phyloP scores from a whole-genome alignment of 2,329 filamentous ascomycete species.

The Albifimbria verrucaria region DNA sequence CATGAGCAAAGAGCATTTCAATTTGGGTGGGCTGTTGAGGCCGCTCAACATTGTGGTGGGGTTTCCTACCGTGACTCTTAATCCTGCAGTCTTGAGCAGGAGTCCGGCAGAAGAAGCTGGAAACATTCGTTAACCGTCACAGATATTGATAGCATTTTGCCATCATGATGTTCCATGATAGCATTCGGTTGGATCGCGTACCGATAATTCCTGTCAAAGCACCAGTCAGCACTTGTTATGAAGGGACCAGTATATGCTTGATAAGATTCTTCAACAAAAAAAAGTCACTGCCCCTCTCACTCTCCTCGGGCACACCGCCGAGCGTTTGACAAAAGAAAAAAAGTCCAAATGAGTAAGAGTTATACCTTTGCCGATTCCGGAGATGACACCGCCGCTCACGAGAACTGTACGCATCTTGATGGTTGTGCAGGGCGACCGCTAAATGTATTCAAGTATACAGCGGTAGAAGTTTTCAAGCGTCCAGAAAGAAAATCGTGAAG shows the following conservation, averaged over 20 bases:
- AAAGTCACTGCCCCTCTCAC: not conserved
- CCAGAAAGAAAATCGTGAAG: not conserved
- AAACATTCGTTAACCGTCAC: not conserved
- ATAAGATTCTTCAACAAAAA: not conserved
- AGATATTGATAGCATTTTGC: too few relatives aligned
- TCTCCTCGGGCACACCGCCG: not conserved
- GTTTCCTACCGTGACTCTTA: conserved; percentile 17
- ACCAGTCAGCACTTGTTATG: not conserved
- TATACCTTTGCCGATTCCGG: conserved; percentile 58
- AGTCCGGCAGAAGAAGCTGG: conserved; percentile 68
- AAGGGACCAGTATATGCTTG: not conserved
- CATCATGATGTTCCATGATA: not conserved
- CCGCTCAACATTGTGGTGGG: too few relatives aligned
- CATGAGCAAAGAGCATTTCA: not conserved
- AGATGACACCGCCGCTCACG: conserved; percentile 46
- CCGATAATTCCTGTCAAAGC: conserved; percentile 13
- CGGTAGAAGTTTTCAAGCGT: not conserved
- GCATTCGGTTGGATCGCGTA: conserved; percentile 2
- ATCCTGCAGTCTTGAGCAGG: conserved; percentile 24
- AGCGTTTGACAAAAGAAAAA: not conserved
- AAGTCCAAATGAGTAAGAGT: not conserved
- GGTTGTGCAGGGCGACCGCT: not conserved
- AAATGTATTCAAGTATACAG: not conserved
- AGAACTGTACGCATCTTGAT: conserved; percentile 25
- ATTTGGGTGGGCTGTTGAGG: not conserved